Evolutionary conservation across 106 monocot genomes (phyloP).

Genomic region (Triglochin maritima): DNA sequence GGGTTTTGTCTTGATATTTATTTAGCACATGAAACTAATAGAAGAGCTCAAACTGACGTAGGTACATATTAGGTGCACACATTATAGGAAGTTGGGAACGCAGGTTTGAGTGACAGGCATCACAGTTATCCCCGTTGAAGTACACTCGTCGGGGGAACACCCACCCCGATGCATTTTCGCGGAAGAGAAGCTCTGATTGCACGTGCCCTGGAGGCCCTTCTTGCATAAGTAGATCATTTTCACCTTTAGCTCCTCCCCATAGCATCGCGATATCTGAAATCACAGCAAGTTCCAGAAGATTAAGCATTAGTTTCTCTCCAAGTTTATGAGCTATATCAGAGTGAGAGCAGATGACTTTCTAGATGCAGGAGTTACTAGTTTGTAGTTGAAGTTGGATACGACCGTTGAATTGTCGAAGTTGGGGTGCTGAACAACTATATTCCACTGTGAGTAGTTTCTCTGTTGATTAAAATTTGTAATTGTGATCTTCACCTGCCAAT

Average conservation of each 20-base stretch:
- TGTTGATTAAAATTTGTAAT: constrained; percentile 49
- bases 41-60: no score
- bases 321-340: no score
- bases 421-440: constrained; percentile 48
- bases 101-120: constrained; percentile 1
- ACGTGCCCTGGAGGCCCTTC: constrained; percentile 17
- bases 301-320: no score
- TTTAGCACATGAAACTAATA: no score
- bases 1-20: no score
- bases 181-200: constrained; percentile 17
- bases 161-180: constrained; percentile 9
- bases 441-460: constrained; percentile 57
- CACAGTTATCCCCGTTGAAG: constrained; percentile 19
- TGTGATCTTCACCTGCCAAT: constrained; percentile 51
- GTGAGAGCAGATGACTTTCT: constrained; percentile 18
- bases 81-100: no score
- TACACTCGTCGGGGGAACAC: constrained; percentile 13
- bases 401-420: constrained; percentile 45
- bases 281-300: neutral
- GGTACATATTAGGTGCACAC: no score
- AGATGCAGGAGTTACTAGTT: constrained; percentile 30
- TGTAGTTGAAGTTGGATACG: constrained; percentile 53
- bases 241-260: constrained; percentile 7
- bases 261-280: constrained; percentile 12
- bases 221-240: constrained; percentile 21